Conservation (phyloP, 106 monocot species). For the Dactylorhiza incarnata region DNA sequence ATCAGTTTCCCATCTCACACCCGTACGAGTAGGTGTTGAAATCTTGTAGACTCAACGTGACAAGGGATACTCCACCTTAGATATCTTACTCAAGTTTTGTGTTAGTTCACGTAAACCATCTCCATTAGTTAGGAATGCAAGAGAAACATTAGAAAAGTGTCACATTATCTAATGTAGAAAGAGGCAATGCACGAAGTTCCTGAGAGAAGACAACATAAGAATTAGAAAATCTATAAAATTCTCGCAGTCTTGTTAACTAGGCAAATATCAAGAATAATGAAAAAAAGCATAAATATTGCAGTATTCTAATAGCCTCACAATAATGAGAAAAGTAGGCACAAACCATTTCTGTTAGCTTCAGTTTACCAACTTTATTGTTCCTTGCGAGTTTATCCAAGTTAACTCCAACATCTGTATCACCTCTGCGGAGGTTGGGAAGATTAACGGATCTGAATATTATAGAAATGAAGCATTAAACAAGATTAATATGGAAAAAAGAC, state of each 20-base stretch:
- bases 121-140: too few species aligned
- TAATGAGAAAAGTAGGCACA: background rate
- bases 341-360: background rate
- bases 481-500: background rate
- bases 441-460: background rate
- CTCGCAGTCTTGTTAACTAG: background rate
- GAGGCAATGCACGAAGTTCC: background rate
- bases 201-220: background rate
- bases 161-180: background rate
- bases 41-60: too few species aligned
- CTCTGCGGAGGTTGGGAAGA: background rate
- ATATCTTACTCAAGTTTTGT: too few species aligned
- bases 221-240: background rate
- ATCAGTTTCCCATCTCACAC: too few species aligned
- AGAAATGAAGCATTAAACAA: background rate
- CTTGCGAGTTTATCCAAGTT: background rate
- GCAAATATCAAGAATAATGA: background rate
- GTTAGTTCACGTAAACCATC: too few species aligned
- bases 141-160: background rate
- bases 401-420: background rate
- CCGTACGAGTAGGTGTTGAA: too few species aligned
- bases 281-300: background rate
- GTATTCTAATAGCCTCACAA: background rate
- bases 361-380: constrained; percentile 1
- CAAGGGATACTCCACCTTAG: too few species aligned